Conservation (phyloP, 2,329 filamentous ascomycete species). For the Beauveria sp. region DNA sequence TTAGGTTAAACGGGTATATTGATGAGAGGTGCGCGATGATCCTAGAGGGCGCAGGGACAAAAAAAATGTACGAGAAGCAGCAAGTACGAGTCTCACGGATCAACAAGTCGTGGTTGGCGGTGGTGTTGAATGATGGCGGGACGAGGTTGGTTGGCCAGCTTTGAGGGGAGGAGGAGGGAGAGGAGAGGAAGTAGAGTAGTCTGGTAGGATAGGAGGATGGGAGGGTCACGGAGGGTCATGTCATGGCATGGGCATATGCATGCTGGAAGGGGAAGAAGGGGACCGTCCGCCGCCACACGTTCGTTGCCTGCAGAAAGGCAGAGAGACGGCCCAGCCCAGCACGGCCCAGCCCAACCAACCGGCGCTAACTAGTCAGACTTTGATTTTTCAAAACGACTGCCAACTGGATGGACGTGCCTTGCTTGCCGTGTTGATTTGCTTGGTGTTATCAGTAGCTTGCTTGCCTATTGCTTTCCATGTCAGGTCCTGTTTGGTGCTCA, state of each 20-base stretch:
- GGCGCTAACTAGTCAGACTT: background rate
- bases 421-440: too few relatives aligned
- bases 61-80: background rate
- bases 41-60: background rate
- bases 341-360: background rate
- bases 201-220: background rate
- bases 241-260: too few relatives aligned
- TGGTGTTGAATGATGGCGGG: slow-evolving; percentile 1
- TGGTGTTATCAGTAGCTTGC: too few relatives aligned
- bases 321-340: background rate
- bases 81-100: background rate
- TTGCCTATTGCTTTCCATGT: too few relatives aligned
- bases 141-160: background rate
- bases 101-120: background rate
- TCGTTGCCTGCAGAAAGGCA: background rate
- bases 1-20: background rate
- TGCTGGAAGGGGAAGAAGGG: background rate
- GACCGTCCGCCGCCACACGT: background rate
- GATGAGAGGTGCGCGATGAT: background rate
- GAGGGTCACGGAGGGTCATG: too few relatives aligned
- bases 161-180: background rate
- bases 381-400: background rate
- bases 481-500: too few relatives aligned
- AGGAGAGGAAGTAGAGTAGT: background rate
- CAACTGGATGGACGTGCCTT: too few relatives aligned